A percentile compares a stretch with the other conserved stretches of the same genome.
These are phyloP conservation scores for Oryza coarctata DNA, from an alignment of 176 grass and related monocot genomes.

Conservation along the genomic window DNA sequence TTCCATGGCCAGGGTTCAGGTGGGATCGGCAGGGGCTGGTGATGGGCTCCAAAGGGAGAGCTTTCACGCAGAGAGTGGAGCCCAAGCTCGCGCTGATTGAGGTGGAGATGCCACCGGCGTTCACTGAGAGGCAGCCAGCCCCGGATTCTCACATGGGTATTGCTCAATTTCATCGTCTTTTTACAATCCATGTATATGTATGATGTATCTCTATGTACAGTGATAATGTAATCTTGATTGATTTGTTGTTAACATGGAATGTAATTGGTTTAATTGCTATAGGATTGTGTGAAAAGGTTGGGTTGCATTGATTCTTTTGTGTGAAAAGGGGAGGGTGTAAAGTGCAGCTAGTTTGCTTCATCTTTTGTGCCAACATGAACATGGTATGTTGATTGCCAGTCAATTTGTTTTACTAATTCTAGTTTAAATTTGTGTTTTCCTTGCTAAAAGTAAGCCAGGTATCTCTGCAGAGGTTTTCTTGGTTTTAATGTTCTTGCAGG, in stretches of 20 bases:
- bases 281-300: not conserved
- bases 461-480: not conserved
- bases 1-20: conserved; percentile 51
- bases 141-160: conserved; percentile 62
- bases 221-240: not conserved
- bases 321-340: not conserved
- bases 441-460: not conserved
- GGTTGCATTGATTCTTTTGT: not conserved
- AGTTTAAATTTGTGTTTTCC: not conserved
- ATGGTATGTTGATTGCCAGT: not conserved
- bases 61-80: conserved; percentile 72
- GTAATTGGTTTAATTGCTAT: not conserved
- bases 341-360: not conserved
- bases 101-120: conserved; percentile 60
- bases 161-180: not conserved
- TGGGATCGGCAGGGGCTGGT: conserved; percentile 92
- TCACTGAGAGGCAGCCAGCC: conserved; percentile 54
- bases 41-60: conserved; percentile 65
- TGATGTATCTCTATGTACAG: not conserved
- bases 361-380: not conserved
- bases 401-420: not conserved
- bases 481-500: too few species aligned
- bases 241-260: not conserved
- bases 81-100: conserved; percentile 79
- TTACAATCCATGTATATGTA: not conserved